Base-by-base conservation (phyloP, 2,329 filamentous ascomycete species). In the Calonectria henricotiae region DNA sequence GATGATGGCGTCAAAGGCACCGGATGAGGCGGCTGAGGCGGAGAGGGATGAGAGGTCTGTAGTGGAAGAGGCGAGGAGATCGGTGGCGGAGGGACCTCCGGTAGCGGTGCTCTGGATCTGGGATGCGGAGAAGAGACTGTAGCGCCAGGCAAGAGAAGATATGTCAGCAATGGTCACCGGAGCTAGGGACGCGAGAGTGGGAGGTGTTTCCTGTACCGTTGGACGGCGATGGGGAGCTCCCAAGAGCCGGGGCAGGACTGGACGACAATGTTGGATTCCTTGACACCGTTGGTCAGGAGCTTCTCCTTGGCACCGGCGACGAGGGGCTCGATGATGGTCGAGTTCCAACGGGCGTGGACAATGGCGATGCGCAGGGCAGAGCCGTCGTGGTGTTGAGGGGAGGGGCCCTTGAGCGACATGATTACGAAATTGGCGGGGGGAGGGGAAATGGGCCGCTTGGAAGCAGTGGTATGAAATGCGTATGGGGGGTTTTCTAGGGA, bases 261-360 rank as follows among this genome's bases (percentile, higher is more conserved):
- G 44, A 95, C 85, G 65, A 95, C 90, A 79, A 99, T 97, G 83
- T 98, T 97, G 78, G 93, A 90, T 79, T 95, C 91, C 81, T 91
- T 91, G 67, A 99, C 96, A 66, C 96, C 96, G 64, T 92, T 90
- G 49, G 89, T 89, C 39, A 92, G 85, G 67, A 99, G 91, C 80
- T 92, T 92, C 77, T 92, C 92, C 83, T 92, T 94, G 54, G 94
- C 90, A 74, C 96, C 96, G 63, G 89, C 86, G 71, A 99, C 88
- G 68, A 99, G 91, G 64, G 94, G 91, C 69, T 93, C 91, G 83
- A 98, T 98, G 81, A 99, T 94, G 75, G 88, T 89, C 74, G 88
- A 88, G 86, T 99, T 99, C 96, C 96, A 99, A 79, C 96, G 92
- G 69, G 96, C 96, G 85, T 98, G 96, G 69, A 99, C 90, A 80